These are phyloP conservation scores for Kewa caespitosa DNA, from an alignment of 179 eudicot species.

Conservation along the genomic window DNA sequence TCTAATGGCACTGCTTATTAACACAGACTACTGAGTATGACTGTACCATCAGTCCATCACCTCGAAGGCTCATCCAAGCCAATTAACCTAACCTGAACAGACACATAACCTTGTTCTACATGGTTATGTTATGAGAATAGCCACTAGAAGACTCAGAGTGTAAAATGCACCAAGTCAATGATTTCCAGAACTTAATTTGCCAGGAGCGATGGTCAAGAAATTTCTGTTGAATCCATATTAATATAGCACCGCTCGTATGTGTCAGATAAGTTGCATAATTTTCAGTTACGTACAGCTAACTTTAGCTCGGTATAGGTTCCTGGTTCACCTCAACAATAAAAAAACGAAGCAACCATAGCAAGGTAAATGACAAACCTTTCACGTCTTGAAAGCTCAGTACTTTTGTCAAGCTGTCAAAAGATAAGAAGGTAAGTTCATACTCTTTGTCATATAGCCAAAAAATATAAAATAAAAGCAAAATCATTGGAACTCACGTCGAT, in stretches of 20 bases:
- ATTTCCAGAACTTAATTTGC: background rate
- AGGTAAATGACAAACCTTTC: slow-evolving; percentile 59
- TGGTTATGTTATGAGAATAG: background rate
- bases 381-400: slow-evolving; percentile 81
- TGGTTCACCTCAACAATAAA: background rate
- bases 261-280: no score
- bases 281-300: no score
- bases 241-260: no score
- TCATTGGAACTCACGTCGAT: slow-evolving; percentile 58
- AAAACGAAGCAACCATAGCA: background rate
- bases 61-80: background rate
- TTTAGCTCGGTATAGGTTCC: no score
- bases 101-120: background rate
- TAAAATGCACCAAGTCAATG: background rate
- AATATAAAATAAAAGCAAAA: background rate
- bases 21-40: background rate
- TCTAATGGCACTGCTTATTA: background rate
- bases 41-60: background rate
- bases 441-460: background rate
- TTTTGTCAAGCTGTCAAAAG: slow-evolving; percentile 66
- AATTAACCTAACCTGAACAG: background rate
- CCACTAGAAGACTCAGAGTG: background rate
- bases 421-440: background rate
- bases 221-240: no score
- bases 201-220: no score